These are phyloP conservation scores for Suhomyces canberraensis DNA, from an alignment of 805 yeast genomes.

Conservation along the genomic window DNA sequence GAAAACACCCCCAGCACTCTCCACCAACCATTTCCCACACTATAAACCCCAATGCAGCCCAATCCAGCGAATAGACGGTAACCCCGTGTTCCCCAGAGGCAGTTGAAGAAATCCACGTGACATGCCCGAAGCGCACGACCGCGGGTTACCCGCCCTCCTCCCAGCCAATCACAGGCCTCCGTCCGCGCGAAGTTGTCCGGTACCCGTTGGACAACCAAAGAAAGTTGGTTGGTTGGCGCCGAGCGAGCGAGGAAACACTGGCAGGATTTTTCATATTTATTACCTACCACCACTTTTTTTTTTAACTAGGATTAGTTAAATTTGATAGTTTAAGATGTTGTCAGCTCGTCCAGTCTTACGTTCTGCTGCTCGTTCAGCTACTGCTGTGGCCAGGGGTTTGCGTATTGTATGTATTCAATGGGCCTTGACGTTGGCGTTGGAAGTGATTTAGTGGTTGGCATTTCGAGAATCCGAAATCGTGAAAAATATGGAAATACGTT, in stretches of 20 bases:
- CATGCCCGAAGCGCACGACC: neutral
- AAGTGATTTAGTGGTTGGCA: too few relatives aligned
- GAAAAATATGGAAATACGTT: too few relatives aligned
- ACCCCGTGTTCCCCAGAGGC: too few relatives aligned
- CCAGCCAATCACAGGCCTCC: slow-evolving; percentile 11
- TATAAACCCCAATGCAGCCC: too few relatives aligned
- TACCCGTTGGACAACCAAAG: slow-evolving; percentile 4
- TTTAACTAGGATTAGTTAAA: slow-evolving; percentile 10
- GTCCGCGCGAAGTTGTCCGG: slow-evolving; percentile 7
- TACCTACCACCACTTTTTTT: slow-evolving; percentile 15
- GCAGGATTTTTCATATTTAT: slow-evolving; percentile 7
- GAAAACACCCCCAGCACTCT: too few relatives aligned
- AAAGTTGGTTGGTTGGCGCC: slow-evolving; percentile 11
- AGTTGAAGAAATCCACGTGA: slow-evolving; percentile 8
- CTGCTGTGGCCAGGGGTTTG: slow-evolving; percentile 30
- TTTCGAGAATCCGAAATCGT: too few relatives aligned
- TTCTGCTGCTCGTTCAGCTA: slow-evolving; percentile 78
- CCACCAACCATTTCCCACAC: too few relatives aligned
- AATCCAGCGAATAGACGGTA: too few relatives aligned
- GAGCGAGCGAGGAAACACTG: slow-evolving; percentile 5
- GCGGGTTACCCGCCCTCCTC: slow-evolving; percentile 7
- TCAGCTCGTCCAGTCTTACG: slow-evolving; percentile 83
- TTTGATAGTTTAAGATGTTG: slow-evolving; percentile 50
- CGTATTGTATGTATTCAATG: slow-evolving; percentile 24
- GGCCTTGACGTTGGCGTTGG: neutral